A percentile compares a stretch with the other conserved stretches of the same genome.
These are phyloP conservation scores for Plasmodium adleri DNA, from an alignment of 169 alveolate species.

Conservation along the genomic window DNA sequence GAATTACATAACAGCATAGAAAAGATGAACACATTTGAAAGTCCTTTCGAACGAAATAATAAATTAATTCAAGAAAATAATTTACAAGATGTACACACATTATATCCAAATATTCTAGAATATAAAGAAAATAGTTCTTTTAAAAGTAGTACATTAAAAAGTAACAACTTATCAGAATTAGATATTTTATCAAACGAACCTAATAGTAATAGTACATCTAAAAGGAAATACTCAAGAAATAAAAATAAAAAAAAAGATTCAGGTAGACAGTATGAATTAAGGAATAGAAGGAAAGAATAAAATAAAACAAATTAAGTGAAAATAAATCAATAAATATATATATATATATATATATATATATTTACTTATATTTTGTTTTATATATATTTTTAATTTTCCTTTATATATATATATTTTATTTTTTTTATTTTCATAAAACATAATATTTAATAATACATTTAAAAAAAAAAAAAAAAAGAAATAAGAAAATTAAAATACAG, in stretches of 20 bases:
- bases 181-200: not conserved
- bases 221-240: not conserved
- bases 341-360: too few relatives aligned
- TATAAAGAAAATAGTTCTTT: not conserved
- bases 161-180: not conserved
- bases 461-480: too few relatives aligned
- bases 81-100: not conserved
- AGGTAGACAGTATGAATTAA: slow-evolving; percentile 17
- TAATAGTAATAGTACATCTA: not conserved
- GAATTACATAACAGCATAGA: not conserved
- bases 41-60: too few relatives aligned
- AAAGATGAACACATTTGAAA: not conserved
- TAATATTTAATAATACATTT: too few relatives aligned
- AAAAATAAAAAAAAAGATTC: slow-evolving; percentile 4
- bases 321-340: too few relatives aligned
- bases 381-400: too few relatives aligned
- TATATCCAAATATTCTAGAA: not conserved
- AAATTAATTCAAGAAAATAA: too few relatives aligned
- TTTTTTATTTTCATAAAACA: too few relatives aligned
- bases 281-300: slow-evolving; percentile 19
- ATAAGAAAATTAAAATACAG: too few relatives aligned
- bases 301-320: too few relatives aligned
- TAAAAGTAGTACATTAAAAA: not conserved
- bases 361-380: too few relatives aligned
- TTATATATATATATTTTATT: too few relatives aligned